phyloP scores from a whole-genome alignment of 179 eudicot genomes.

The Spinacia oleracea region DNA sequence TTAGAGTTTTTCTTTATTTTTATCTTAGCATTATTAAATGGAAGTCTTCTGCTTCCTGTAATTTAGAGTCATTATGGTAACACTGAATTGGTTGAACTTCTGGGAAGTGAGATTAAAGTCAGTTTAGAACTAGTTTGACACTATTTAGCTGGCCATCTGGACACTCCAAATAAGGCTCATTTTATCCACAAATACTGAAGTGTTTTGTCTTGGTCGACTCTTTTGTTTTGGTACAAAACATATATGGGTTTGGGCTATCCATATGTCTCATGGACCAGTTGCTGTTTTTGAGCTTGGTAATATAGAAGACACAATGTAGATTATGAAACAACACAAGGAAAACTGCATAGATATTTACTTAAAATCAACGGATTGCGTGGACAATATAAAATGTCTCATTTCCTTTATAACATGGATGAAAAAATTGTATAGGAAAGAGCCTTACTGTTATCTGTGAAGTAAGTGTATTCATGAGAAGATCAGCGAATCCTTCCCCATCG shows the following conservation, averaged over 20 bases:
- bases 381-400: background rate
- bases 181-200: background rate
- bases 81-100: background rate
- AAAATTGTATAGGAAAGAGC: constrained; percentile 15
- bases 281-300: background rate
- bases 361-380: background rate
- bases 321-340: no score
- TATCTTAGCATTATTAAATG: background rate
- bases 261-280: background rate
- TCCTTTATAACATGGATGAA: background rate
- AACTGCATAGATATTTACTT: background rate
- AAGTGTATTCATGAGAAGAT: constrained; percentile 39
- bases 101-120: no score
- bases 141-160: background rate
- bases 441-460: constrained; percentile 42
- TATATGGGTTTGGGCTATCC: background rate
- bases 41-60: no score
- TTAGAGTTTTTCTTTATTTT: background rate
- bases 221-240: background rate
- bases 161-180: constrained; percentile 7
- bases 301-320: background rate
- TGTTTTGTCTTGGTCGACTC: constrained; percentile 1
- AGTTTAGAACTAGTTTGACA: background rate
- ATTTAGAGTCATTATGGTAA: background rate
- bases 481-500: constrained; percentile 42